Base-by-base conservation (phyloP, 169 alveolate genomes). In the Eimeria nieschulzi region DNA sequence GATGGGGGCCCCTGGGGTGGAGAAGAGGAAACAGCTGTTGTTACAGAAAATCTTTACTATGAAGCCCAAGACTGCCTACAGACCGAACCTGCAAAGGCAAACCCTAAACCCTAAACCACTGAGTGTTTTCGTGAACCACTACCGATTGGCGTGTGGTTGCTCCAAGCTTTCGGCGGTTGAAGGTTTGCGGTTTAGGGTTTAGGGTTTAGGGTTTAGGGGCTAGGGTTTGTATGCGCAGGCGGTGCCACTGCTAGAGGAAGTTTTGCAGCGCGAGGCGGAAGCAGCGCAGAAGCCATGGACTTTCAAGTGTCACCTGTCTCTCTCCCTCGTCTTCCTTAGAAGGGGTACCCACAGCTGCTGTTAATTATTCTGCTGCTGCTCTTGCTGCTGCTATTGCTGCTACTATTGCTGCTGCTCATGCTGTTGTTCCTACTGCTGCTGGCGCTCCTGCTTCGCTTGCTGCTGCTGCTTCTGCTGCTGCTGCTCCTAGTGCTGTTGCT, bases 1-100 rank as follows among this genome's bases (percentile, higher is more conserved):
- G 72, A 79, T 39, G 87, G 87, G 87, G 87, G 87, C 73, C 87
- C 87, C 70, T 79, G 87, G 87, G 87, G 73, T 23, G 72, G 72
- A n/a, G 87, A 79, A 39, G 73, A 79, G 73, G 87, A 79, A 23
- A 53, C 73, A 13, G 63, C 87, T 23, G 72, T 79, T 23, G 54
- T 56, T 63, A 56, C 56, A 79, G 87, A 79, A 55, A 79, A 79
- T 72, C 87, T 79, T 25, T 79, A 79, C 59, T 79, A 79, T 54
- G 87, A 79, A 71, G 87, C 87, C 56, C 87, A 79, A 25, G 87
- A 79, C 87, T 79, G 87, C 51, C 55, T 79, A 7, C 87, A 79
- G 72, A 23, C 72, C 51, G 56, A 56, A 56, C 87, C 87, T 19
- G 87, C 54, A 33, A 79, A 79, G 87, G 87, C 87, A 79, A 79